A percentile compares a stretch with the other conserved stretches of the same genome.
These are phyloP conservation scores for Thecaphora frezii DNA, from an alignment of 1,284 basidiomycete genomes.

Conservation along the genomic window DNA sequence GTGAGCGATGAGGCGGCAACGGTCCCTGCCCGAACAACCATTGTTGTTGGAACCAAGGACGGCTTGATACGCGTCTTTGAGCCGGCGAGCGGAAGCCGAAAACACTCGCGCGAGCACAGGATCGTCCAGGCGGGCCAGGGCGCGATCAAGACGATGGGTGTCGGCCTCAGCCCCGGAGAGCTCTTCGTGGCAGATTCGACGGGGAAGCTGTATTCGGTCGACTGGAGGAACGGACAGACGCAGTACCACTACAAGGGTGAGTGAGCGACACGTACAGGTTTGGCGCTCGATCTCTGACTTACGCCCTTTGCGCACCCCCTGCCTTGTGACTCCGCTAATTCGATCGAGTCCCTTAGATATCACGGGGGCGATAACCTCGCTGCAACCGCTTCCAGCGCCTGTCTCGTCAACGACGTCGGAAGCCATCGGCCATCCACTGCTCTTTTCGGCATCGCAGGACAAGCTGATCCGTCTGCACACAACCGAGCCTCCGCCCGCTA, in stretches of 20 bases:
- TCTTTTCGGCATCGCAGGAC: slow-evolving; percentile 9
- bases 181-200: slow-evolving; percentile 41
- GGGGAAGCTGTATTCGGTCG: slow-evolving; percentile 35
- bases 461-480: slow-evolving; percentile 17
- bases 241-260: slow-evolving; percentile 36
- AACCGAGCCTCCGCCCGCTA: slow-evolving; percentile 4
- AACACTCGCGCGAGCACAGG: slow-evolving; percentile 24
- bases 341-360: slow-evolving; percentile 6
- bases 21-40: slow-evolving; percentile 4
- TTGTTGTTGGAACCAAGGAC: slow-evolving; percentile 38
- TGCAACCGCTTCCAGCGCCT: slow-evolving; percentile 1
- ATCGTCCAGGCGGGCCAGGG: slow-evolving; percentile 23
- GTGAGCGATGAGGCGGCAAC: background rate
- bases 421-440: background rate
- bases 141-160: slow-evolving; percentile 24
- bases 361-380: slow-evolving; percentile 7
- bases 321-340: background rate
- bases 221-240: slow-evolving; percentile 25
- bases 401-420: background rate
- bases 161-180: slow-evolving; percentile 12
- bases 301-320: background rate
- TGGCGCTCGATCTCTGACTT: too few relatives aligned
- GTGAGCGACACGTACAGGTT: too few relatives aligned
- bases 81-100: slow-evolving; percentile 10
- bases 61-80: slow-evolving; percentile 36